phyloP scores from a whole-genome alignment of 23 red algal species.

The Cyanidiococcus yangmingshanensis region DNA sequence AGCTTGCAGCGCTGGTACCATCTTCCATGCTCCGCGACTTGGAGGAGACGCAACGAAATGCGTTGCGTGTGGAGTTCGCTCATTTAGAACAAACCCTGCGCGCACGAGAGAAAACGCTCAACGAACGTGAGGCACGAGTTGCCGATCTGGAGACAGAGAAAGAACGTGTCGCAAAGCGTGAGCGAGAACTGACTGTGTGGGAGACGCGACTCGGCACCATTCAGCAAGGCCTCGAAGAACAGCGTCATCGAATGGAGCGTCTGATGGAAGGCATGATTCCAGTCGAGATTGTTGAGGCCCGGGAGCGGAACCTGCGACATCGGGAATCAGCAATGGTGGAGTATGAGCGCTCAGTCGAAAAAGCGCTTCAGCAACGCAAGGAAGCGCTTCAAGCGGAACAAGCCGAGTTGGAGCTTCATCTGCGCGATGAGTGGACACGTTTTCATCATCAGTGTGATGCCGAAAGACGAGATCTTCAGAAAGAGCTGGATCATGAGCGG shows the following conservation, averaged over 20 bases:
- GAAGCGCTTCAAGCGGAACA: not conserved
- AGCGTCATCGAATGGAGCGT: not conserved
- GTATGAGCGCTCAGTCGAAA: not conserved
- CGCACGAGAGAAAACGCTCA: not conserved
- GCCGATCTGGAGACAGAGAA: not conserved
- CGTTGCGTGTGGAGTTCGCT: not conserved
- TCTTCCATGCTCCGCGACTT: not conserved
- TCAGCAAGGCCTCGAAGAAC: not conserved
- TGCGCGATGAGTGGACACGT: not conserved
- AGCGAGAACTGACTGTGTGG: not conserved
- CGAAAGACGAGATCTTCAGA: not conserved
- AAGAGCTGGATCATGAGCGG: not conserved
- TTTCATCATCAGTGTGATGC: not conserved
- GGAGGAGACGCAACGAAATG: not conserved
- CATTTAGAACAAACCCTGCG: not conserved
- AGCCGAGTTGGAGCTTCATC: not conserved
- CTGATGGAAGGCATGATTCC: not conserved
- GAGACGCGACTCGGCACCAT: not conserved
- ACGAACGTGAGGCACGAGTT: not conserved
- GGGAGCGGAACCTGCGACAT: not conserved
- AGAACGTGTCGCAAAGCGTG: not conserved
- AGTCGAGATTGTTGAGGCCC: conserved; percentile 4
- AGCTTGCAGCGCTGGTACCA: not conserved
- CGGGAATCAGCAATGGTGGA: not conserved
- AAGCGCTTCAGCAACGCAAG: not conserved